Evolutionary conservation across 129 eudicot species (phyloP), one percentile per base, ranked within the genome.

Genomic region (Apium graveolens): DNA sequence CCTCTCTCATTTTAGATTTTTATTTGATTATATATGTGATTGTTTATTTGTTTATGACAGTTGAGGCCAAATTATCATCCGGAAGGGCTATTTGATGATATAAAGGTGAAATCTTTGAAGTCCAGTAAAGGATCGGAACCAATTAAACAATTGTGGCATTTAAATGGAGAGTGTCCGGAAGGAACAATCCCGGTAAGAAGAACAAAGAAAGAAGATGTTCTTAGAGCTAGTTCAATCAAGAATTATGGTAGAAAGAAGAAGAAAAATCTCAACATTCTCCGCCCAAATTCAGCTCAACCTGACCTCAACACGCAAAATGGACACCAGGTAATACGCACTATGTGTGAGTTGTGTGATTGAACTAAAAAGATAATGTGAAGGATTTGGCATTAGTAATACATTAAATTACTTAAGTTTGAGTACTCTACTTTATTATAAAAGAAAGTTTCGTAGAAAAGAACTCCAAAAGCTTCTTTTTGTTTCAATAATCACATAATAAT

Each of bases 181-280:
- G 96, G 92, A 46, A 93, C 96, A 53, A 83, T 93, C 71, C 98
- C 97, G 0, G 78, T 93, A 0, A 86, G 98, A 73, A 87, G 98
- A 83, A 90, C 96, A 35, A 89, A 80, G 79, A 74, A 91, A 78
- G 92, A 86, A n/a, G 98, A 93, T 83, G 5, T 93, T 26, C 73
- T 93, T 0, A 86, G 98, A 88, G 92, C 98, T 21, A 91, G 87
- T 78, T 89, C 97, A 21, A 48, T 91, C 26, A 74, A 93, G 84
- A 80, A 46, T n/a, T 91, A 78, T 80, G 98, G 98, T 4, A 88
- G 84, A 79, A 91, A 93, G 85, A 86, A 89, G 82, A 55, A 60
- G 34, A 60, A 60, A 34, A 84, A 80, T 26, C 87, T 79, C 45
- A 65, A 76, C 34, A 51, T 83, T 35, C 86, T 86, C 42, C 82